Conservation (phyloP, 768 basidiomycete species). For the Leccinum disarticulatum region DNA sequence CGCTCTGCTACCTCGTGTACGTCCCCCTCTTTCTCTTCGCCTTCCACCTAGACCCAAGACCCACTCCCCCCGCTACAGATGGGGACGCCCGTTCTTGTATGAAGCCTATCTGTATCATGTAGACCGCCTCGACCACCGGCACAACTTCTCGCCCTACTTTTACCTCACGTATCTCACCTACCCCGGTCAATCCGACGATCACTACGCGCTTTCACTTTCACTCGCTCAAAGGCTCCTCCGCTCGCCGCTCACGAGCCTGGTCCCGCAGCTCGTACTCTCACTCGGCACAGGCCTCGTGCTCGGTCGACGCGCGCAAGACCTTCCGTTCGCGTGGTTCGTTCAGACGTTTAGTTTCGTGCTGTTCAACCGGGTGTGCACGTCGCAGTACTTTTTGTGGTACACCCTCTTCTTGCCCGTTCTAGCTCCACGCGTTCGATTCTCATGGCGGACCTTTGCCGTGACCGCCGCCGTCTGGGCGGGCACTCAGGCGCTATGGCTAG, state of each 20-base stretch:
- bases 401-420: constrained; percentile 84
- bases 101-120: constrained; percentile 95
- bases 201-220: constrained; percentile 15
- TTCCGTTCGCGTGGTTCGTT: constrained; percentile 86
- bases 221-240: constrained; percentile 48
- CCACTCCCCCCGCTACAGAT: constrained; percentile 47
- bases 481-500: constrained; percentile 85
- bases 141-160: constrained; percentile 98
- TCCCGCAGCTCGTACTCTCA: constrained; percentile 77
- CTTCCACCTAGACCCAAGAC: neutral
- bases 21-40: constrained; percentile 32
- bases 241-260: constrained; percentile 79
- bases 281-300: constrained; percentile 74
- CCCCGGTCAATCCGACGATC: constrained; percentile 37
- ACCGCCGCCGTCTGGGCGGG: constrained; percentile 66
- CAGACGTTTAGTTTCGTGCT: constrained; percentile 91
- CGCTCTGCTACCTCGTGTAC: constrained; percentile 72
- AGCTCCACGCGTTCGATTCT: constrained; percentile 62
- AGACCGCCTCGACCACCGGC: constrained; percentile 89
- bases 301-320: constrained; percentile 52
- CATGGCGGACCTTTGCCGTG: constrained; percentile 26
- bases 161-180: constrained; percentile 91
- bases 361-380: constrained; percentile 99
- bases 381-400: constrained; percentile 98
- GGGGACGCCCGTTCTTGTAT: constrained; percentile 90